Evolutionary conservation across 225 moss, liverwort and hornwort species (phyloP), one percentile per base, ranked within the genome.

Genomic region (Sphagnum contortum): DNA sequence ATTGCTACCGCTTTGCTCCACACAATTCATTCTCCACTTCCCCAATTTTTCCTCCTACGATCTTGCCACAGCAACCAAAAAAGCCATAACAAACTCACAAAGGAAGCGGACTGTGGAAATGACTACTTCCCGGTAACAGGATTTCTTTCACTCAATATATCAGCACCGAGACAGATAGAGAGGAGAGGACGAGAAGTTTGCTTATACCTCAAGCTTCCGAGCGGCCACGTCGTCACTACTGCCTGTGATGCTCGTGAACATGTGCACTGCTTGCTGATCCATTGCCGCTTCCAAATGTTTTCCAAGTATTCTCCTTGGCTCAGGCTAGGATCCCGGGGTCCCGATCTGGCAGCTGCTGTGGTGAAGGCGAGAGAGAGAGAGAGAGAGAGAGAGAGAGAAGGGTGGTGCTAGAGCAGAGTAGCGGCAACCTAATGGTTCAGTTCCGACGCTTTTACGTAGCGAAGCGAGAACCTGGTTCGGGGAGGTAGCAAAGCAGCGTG

Each of bases 171-270:
- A 11, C 63, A 47, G n/a, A 10, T 5, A 49, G 49, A 14, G 46
- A 47, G 5, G 46, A 47, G 5, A 64, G 10, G 50, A 3, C 10
- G 29, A 29, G 29, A 29, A 29, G 29, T 29, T 29, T 29, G 3
- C 2, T 47, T 58, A 44, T 67, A 67, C 67, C 67, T 6, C 49
- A 29, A 67, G 67, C 10, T 58, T 67, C 58, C 14, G 67, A 7
- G 13, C 48, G 48, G 67, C 67, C 44, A 59, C 67, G 10, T 48
- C 13, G 57, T 52, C 57, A 58, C 13, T 52, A 59, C 67, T 57
- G 47, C 67, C 67, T 3, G 67, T 67, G 44, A 67, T 29, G 67
- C 49, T 67, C 67, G 59, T 67, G 11, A 67, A 67, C 13, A 57
- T 57, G 9, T 67, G 48, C 57, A 67, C 67, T 48, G 57, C 67